A percentile compares a stretch with the other conserved stretches of the same genome.
phyloP scores from a whole-genome alignment of 2,329 filamentous ascomycete species.

The Fusarium globosum region DNA sequence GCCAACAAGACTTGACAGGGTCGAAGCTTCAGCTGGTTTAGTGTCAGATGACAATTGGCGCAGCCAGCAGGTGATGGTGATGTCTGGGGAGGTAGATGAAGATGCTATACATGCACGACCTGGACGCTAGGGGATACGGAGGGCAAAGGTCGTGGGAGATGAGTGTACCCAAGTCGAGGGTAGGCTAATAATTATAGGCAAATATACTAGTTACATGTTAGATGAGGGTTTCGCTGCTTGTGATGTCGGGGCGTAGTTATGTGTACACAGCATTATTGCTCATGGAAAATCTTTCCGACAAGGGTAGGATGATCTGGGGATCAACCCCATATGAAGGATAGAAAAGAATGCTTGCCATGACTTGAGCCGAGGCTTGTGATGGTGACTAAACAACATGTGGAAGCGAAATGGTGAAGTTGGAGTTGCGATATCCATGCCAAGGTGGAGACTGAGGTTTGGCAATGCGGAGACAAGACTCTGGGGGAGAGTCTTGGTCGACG shows the following conservation, averaged over 20 bases:
- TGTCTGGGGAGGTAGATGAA: slow-evolving; percentile 23
- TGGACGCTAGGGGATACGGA: slow-evolving; percentile 17
- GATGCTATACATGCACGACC: slow-evolving; percentile 34
- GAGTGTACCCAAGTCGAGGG: slow-evolving; percentile 15
- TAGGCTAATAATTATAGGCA: slow-evolving; percentile 38
- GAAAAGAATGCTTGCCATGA: background rate
- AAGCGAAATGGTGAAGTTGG: slow-evolving; percentile 9
- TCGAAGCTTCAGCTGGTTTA: slow-evolving; percentile 20
- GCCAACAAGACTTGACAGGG: slow-evolving; percentile 24
- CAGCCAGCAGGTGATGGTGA: slow-evolving; percentile 6
- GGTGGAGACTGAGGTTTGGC: slow-evolving; percentile 29
- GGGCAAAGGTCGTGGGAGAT: slow-evolving; percentile 5
- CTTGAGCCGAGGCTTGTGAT: slow-evolving; percentile 27
- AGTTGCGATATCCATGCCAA: background rate
- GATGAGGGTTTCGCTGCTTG: background rate
- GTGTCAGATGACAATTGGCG: slow-evolving; percentile 9
- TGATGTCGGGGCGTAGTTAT: background rate
- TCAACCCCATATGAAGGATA: background rate
- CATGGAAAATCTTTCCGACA: background rate
- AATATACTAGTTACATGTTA: slow-evolving; percentile 31
- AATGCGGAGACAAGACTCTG: slow-evolving; percentile 23
- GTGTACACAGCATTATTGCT: background rate
- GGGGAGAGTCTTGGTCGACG: slow-evolving; percentile 24
- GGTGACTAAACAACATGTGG: slow-evolving; percentile 16
- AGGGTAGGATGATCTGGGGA: background rate